Percentiles rank a stretch among this genome's conserved stretches.
These are phyloP conservation scores for Blastomyces silverae DNA, from an alignment of 2,329 filamentous ascomycete genomes.

Conservation along the genomic window DNA sequence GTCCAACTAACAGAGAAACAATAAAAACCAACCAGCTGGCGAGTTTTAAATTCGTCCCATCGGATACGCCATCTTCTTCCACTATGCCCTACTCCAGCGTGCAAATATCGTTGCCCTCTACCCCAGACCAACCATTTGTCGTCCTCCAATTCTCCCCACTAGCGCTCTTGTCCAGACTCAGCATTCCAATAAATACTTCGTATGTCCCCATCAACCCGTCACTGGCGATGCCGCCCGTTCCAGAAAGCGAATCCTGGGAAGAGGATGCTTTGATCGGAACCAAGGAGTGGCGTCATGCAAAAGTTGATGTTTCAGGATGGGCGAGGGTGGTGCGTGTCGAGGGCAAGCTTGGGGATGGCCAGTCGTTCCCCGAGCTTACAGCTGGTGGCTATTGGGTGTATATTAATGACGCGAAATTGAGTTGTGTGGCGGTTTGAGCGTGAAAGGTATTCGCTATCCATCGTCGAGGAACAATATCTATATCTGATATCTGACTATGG, in stretches of 20 bases:
- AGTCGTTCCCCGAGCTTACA: background rate
- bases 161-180: background rate
- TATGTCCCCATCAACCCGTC: background rate
- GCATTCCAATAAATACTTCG: background rate
- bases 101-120: slow-evolving; percentile 9
- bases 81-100: slow-evolving; percentile 8
- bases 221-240: background rate
- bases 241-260: slow-evolving; percentile 9
- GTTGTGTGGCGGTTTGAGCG: background rate
- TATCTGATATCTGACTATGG: background rate
- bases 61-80: background rate
- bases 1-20: background rate
- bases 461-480: background rate
- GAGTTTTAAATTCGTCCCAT: slow-evolving; percentile 10
- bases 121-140: slow-evolving; percentile 9
- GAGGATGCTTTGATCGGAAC: slow-evolving; percentile 8
- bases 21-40: slow-evolving; percentile 8
- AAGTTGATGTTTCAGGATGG: slow-evolving; percentile 7
- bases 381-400: background rate
- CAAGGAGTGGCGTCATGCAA: background rate
- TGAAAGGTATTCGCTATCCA: background rate
- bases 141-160: slow-evolving; percentile 6
- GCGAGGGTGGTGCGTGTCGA: slow-evolving; percentile 10
- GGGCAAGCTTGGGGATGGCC: slow-evolving; percentile 4
- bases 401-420: slow-evolving; percentile 10